phyloP scores from a whole-genome alignment of 257 asterid genomes.

The Jacaranda copaia region DNA sequence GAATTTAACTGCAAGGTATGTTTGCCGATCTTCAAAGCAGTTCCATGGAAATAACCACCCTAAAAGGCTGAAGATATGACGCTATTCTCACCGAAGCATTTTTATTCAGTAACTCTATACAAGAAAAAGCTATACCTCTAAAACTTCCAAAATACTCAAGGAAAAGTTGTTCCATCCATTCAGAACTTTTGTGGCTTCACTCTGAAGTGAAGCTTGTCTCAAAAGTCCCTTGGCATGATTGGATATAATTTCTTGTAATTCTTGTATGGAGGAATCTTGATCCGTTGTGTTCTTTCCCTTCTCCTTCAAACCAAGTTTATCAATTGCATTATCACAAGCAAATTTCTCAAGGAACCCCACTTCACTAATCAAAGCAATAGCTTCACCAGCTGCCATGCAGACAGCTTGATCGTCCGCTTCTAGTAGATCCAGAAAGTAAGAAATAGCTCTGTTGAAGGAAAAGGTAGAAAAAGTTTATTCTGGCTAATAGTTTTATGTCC shows the following conservation, averaged over 20 bases:
- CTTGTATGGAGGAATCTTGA: conserved; percentile 31
- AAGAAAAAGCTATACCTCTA: conserved; percentile 29
- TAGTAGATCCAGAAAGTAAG: conserved; percentile 35
- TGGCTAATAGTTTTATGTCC: background rate
- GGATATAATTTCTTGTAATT: conserved; percentile 37
- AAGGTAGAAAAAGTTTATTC: background rate
- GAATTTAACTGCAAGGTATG: conserved; percentile 38
- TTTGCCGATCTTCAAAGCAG: conserved; percentile 42
- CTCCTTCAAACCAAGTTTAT: conserved; percentile 8
- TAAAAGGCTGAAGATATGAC: conserved; percentile 19
- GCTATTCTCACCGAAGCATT: background rate
- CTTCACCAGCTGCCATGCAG: conserved; percentile 39
- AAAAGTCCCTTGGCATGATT: conserved; percentile 32
- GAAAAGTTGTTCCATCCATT: conserved; percentile 39
- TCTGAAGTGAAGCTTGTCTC: conserved; percentile 29
- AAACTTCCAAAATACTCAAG: conserved; percentile 32
- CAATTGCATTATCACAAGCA: background rate
- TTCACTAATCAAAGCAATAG: conserved; percentile 50
- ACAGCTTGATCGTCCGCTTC: conserved; percentile 41
- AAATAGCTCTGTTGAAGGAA: conserved; percentile 35
- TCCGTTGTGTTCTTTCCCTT: conserved; percentile 27
- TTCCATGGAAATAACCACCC: conserved; percentile 36
- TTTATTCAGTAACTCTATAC: background rate
- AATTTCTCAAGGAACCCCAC: conserved; percentile 38
- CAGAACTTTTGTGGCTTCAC: conserved; percentile 25